Base-by-base conservation (phyloP, 495 filamentous ascomycete genomes). In the Emericellopsis terricola region DNA sequence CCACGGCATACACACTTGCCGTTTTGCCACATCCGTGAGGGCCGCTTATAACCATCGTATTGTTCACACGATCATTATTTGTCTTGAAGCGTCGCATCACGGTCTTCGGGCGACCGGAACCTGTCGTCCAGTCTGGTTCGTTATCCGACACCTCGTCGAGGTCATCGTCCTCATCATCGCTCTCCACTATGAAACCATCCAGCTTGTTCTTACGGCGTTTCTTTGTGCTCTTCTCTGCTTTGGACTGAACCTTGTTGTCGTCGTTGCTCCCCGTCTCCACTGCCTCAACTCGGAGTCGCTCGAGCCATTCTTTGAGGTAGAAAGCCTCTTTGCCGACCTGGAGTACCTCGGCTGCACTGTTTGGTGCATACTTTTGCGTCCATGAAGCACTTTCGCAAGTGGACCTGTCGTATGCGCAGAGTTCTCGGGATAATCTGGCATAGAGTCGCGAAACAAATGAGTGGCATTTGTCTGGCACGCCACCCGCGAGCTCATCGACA, bases 11-110 rank as follows among this genome's bases (percentile, higher is more conserved):
- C 0, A 94, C 75, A 1, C 82, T 73, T 11, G 91, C 86, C 9
- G 85, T 91, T 53, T 99, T 99, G 6, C 91, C 91, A 48, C 78
- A 92, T 2, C 91, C 91, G 37, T 71, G 59, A 1, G 89, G 85
- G 4, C 91, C 91, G 47, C 85, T 96, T 19, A 99, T 64, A 4
- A 99, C 53, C 18, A 93, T 69, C 2, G 75, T 70, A 40, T 76
- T 76, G 10, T 55, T 55, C 11, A 68, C 44, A 30, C 56, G 63
- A 7, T 31, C 42, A 4, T 44, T 34, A 2, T 60, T 55, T 52
- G 68, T 71, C n/a, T 52, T 54, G 13, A 39, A 43, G 7, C 59
- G 51, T 38, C 77, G 62, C 19, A 89, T 60, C 3, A 83, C 65
- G 0, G 82, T 81, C 46, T 67, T 74, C 2, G 41, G 45, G n/a